Percentiles rank a stretch among this genome's conserved stretches.
Evolutionary conservation across 768 basidiomycete genomes (phyloP).

Genomic region (Tylopilus sp.): DNA sequence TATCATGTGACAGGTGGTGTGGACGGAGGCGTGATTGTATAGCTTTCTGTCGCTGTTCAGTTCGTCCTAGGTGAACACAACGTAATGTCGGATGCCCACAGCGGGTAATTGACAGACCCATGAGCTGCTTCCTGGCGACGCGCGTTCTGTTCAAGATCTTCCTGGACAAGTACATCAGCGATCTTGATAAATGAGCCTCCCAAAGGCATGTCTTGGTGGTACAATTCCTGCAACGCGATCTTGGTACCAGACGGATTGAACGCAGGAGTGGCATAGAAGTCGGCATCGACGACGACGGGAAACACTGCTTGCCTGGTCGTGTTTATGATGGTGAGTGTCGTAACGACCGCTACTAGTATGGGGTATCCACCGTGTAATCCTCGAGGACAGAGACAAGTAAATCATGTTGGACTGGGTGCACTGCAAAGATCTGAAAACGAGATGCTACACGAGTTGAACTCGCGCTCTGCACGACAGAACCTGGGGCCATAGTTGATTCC

Average conservation of each 20-base stretch:
- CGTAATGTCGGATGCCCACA: too few relatives aligned
- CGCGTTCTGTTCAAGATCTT: too few relatives aligned
- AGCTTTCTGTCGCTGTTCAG: too few relatives aligned
- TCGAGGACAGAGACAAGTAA: conserved; percentile 63
- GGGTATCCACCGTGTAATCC: conserved; percentile 55
- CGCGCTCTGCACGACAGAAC: conserved; percentile 47
- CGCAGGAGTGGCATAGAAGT: conserved; percentile 64
- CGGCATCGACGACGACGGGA: conserved; percentile 52
- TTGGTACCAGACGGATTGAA: conserved; percentile 59
- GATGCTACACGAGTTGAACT: conserved; percentile 24
- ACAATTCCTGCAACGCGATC: conserved; percentile 66
- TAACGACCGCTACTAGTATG: conserved; percentile 40
- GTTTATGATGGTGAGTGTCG: conserved; percentile 56
- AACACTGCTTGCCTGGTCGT: conserved; percentile 40
- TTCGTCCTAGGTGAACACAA: too few relatives aligned
- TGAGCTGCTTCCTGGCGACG: too few relatives aligned
- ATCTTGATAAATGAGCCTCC: conserved; percentile 55
- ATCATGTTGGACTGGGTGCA: conserved; percentile 51
- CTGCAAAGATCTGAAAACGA: conserved; percentile 43
- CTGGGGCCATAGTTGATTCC: conserved; percentile 53
- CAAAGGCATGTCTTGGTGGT: conserved; percentile 72
- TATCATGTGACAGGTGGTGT: too few relatives aligned
- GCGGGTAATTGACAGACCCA: too few relatives aligned
- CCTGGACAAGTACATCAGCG: conserved; percentile 42
- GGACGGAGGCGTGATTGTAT: too few relatives aligned